Percentiles rank a stretch among this genome's conserved stretches.
Conservation (phyloP, 2,329 filamentous ascomycete species). For the Fusarium sp. region DNA sequence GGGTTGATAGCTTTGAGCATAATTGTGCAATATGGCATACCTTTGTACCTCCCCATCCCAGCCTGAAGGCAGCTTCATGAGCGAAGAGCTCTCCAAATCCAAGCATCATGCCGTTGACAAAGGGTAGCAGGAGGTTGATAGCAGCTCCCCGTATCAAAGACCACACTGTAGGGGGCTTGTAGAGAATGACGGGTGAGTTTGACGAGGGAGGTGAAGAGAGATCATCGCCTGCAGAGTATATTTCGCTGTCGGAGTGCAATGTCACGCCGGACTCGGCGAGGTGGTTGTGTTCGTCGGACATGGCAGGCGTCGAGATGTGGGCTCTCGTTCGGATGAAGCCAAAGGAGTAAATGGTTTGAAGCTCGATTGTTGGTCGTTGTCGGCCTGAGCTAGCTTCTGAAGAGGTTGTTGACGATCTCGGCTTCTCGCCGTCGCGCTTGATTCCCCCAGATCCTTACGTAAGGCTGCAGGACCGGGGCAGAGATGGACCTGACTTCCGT, state of each 20-base stretch:
- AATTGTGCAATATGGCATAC: constrained; percentile 54
- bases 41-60: constrained; percentile 95
- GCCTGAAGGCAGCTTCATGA: constrained; percentile 90
- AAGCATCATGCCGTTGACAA: constrained; percentile 98
- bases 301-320: constrained; percentile 43
- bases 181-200: constrained; percentile 79
- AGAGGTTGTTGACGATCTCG: constrained; percentile 38
- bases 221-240: constrained; percentile 72
- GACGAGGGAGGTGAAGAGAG: constrained; percentile 70
- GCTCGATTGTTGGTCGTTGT: neutral
- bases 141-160: constrained; percentile 85
- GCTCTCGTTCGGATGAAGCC: too few species aligned
- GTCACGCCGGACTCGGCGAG: constrained; percentile 79
- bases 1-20: neutral
- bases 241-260: constrained; percentile 84
- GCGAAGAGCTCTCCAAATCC: constrained; percentile 97
- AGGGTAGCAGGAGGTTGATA: constrained; percentile 95
- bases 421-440: constrained; percentile 7
- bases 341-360: neutral
- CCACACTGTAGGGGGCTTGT: constrained; percentile 89
- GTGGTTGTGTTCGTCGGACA: constrained; percentile 64
- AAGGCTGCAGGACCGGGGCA: constrained; percentile 37
- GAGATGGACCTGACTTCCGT: neutral
- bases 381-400: constrained; percentile 4
- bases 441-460: constrained; percentile 39